Evolutionary conservation across 108 stramenopile genomes (phyloP), one percentile per base, ranked within the genome.

Genomic region (Discostella pseudostelligera): DNA sequence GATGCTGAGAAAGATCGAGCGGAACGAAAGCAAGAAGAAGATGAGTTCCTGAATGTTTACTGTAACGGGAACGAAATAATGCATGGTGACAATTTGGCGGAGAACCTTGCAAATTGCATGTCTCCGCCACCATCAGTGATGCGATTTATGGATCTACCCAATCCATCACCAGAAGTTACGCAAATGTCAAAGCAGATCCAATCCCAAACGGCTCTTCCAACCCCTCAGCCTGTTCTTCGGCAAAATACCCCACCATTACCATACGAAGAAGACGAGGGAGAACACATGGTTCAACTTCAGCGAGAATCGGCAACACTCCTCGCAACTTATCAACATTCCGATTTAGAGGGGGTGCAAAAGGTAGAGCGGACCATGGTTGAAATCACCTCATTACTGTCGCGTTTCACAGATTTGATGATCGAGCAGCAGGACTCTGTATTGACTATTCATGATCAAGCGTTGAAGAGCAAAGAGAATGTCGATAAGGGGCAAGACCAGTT

Each of bases 391-490:
- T 55, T 94, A 14, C 65, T 94, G 45, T 76, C 83, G 4, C 87
- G 89, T 28, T 94, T 94, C 62, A 83, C 88, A 25, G 83, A 83
- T 45, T 49, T 94, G 4, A 87, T 94, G 4, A 62, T 80, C 1
- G 87, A 88, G 46, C 93, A 94, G 59, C 88, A 89, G 62, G 87
- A 90, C 58, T 81, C 89, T 25, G 81, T 94, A 8, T 58, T 63
- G 12, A 67, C 79, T 26, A 87, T 94, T 58, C 82, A 87, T 57
- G 87, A 90, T 17, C 70, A 81, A 19, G 78, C 88, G 7, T 48
- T 78, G 22, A 74, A 82, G 39, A 83, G 87, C 67, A 87, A 89
- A 43, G 51, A 86, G 39, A 90, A 94, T 72, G 78, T 94, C 21
- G 70, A 81, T 39, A 80, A 83, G 67, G 93, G 93, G 21, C 86